Conservation (phyloP, 495 filamentous ascomycete genomes). For the Clavariopsis aquatica region DNA sequence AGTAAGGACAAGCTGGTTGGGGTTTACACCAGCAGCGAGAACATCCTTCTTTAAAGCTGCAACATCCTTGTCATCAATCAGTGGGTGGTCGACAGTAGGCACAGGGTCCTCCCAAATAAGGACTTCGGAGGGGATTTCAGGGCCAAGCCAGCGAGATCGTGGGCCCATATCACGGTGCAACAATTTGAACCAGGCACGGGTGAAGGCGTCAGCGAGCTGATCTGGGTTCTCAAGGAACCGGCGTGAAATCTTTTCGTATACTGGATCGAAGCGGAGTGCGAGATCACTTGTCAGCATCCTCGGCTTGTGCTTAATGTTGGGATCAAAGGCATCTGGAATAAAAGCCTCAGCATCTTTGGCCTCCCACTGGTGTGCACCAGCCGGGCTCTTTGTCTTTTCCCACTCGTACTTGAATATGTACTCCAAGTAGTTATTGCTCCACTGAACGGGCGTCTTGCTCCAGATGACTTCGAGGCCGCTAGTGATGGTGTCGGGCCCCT, state of each 20-base stretch:
- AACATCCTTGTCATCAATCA: conserved; percentile 61
- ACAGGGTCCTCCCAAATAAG: conserved; percentile 68
- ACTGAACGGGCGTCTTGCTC: conserved; percentile 69
- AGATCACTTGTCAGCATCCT: conserved; percentile 71
- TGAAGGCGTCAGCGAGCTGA: conserved; percentile 64
- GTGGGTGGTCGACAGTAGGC: conserved; percentile 55
- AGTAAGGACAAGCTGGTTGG: conserved; percentile 58
- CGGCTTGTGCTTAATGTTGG: conserved; percentile 65
- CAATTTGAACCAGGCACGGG: conserved; percentile 71
- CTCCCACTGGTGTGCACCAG: conserved; percentile 71
- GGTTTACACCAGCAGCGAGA: conserved; percentile 56
- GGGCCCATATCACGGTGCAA: conserved; percentile 74
- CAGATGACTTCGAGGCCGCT: conserved; percentile 72
- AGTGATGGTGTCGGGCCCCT: conserved; percentile 68
- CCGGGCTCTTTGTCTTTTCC: conserved; percentile 71
- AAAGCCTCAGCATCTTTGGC: conserved; percentile 64
- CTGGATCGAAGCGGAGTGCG: conserved; percentile 66
- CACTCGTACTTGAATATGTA: conserved; percentile 77
- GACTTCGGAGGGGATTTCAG: conserved; percentile 64
- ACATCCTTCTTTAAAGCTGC: conserved; percentile 65
- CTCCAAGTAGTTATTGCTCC: conserved; percentile 66
- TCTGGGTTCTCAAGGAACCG: conserved; percentile 65
- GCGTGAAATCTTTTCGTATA: conserved; percentile 71
- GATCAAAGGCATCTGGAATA: conserved; percentile 68
- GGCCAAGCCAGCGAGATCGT: conserved; percentile 64